Conservation (phyloP, 2,329 filamentous ascomycete species). For the Diaporthe australafricana region DNA sequence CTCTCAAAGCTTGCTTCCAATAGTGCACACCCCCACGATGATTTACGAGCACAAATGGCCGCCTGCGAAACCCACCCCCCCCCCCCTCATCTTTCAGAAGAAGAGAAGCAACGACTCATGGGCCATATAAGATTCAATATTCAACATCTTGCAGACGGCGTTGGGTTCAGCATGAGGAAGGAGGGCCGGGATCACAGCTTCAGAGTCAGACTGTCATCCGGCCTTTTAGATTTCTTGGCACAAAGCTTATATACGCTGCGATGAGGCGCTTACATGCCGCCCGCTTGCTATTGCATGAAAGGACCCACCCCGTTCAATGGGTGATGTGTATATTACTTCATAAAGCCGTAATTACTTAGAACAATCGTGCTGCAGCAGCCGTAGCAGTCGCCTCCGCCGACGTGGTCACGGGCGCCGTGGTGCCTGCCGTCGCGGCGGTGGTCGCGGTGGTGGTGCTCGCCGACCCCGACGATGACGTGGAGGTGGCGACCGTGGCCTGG, state of each 20-base stretch:
- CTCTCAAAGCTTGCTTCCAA: slow-evolving; percentile 11
- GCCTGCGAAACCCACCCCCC: no score
- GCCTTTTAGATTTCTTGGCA: background rate
- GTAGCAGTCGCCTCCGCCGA: slow-evolving; percentile 27
- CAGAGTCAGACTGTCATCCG: background rate
- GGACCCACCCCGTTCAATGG: background rate
- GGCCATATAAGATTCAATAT: background rate
- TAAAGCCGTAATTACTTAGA: background rate
- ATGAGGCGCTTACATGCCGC: background rate
- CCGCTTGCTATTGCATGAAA: background rate
- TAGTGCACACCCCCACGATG: background rate
- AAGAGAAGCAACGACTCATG: background rate
- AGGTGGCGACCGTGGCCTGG: slow-evolving; percentile 54
- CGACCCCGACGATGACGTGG: slow-evolving; percentile 21
- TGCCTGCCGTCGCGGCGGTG: slow-evolving; percentile 12
- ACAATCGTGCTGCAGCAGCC: slow-evolving; percentile 16
- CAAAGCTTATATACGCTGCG: background rate
- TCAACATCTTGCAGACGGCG: no score
- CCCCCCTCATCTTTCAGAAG: no score
- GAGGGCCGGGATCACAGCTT: background rate
- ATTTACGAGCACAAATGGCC: no score
- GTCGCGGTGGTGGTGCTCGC: slow-evolving; percentile 28
- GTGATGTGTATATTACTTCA: background rate
- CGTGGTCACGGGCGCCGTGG: slow-evolving; percentile 24
- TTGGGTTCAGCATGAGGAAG: background rate